Evolutionary conservation across 169 alveolate species (phyloP).

Genomic region (Plasmodium vivax): DNA sequence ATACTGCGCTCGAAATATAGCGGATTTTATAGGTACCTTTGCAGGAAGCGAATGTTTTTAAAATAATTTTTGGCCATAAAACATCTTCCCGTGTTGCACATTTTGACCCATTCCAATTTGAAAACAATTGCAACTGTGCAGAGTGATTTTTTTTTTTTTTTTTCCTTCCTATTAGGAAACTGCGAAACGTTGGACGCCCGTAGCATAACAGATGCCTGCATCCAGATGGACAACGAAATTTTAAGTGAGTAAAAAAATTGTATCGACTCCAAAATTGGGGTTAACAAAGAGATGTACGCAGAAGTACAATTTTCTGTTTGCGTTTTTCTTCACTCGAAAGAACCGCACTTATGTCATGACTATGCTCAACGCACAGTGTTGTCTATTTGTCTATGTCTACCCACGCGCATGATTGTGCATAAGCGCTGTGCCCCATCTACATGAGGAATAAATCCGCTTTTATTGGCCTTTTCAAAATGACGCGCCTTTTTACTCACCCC

Average conservation of each 20-base stretch:
- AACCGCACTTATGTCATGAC: not conserved
- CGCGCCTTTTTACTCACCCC: not conserved
- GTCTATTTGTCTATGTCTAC: not conserved
- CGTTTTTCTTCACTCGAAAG: not conserved
- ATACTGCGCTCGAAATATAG: constrained; percentile 66
- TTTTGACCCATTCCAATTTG: not conserved
- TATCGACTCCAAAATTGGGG: not conserved
- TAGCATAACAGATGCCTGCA: constrained; percentile 54
- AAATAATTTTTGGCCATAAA: not conserved
- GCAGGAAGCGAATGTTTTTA: not conserved
- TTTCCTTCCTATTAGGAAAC: constrained; percentile 10
- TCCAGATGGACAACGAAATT: constrained; percentile 65
- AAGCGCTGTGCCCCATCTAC: not conserved
- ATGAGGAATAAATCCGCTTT: not conserved
- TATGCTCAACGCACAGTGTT: not conserved
- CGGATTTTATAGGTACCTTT: constrained; percentile 53
- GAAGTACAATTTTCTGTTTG: not conserved
- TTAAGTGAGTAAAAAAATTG: constrained; percentile 17
- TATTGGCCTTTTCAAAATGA: not conserved
- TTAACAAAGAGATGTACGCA: not conserved
- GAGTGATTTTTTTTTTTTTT: not conserved
- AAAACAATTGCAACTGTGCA: not conserved
- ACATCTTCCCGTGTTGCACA: not conserved
- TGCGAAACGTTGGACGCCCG: constrained; percentile 38
- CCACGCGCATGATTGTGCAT: not conserved